Conservation (phyloP, 192 early-diverging fungal genomes). For the Podila epigama region DNA sequence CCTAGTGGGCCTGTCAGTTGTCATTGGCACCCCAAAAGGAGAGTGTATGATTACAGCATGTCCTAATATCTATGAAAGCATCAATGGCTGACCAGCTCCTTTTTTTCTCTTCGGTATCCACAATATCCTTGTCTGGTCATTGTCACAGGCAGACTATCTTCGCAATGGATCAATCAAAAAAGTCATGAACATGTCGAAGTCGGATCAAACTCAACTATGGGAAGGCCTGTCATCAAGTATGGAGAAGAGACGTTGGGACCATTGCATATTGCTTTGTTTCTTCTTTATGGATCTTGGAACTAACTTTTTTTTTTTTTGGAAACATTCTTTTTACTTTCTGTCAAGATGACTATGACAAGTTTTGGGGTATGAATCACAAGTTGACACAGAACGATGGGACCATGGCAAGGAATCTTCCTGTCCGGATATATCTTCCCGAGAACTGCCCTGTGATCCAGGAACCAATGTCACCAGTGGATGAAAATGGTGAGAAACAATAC, state of each 20-base stretch:
- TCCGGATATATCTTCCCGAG: conserved; percentile 66
- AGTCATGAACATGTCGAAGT: conserved; percentile 86
- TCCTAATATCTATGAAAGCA: no score
- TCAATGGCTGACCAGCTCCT: not conserved
- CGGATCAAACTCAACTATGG: conserved; percentile 84
- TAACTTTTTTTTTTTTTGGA: no score
- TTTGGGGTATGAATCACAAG: conserved; percentile 71
- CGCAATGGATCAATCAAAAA: conserved; percentile 83
- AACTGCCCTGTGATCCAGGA: conserved; percentile 70
- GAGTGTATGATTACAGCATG: no score
- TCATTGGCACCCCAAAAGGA: no score
- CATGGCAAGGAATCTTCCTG: conserved; percentile 60
- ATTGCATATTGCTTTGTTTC: no score
- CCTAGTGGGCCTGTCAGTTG: no score
- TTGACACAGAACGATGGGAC: conserved; percentile 55
- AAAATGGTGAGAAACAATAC: conserved; percentile 41
- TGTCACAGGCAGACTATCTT: conserved; percentile 80
- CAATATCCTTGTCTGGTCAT: no score
- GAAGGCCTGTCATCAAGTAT: conserved; percentile 70
- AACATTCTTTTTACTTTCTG: no score
- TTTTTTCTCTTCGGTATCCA: not conserved
- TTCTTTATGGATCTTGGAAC: no score
- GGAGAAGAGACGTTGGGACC: not conserved
- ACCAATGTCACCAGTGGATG: conserved; percentile 56
- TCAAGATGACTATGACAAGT: conserved; percentile 58